Percentiles rank a stretch among this genome's conserved stretches.
These are phyloP conservation scores for Daedaleopsis nitida DNA, from an alignment of 768 basidiomycete genomes.

Conservation along the genomic window DNA sequence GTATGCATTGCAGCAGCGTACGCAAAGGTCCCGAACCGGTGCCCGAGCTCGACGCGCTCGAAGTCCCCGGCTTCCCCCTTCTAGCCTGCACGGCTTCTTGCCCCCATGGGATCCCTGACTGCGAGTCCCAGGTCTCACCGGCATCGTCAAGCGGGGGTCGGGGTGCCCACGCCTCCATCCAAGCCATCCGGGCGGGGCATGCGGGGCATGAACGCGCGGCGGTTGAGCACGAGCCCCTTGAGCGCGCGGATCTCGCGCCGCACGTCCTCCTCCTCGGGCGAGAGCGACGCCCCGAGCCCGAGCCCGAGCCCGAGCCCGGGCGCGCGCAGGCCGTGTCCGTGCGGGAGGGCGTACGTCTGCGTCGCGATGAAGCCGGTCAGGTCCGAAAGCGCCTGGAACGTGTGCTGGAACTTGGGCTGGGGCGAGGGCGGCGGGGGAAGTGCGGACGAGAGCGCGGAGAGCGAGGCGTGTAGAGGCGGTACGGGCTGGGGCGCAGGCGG, in stretches of 20 bases:
- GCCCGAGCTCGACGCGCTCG: too few relatives aligned
- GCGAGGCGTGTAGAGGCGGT: conserved; percentile 34
- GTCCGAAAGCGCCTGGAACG: conserved; percentile 65
- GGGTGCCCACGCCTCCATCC: background rate
- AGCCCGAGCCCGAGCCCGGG: conserved; percentile 15
- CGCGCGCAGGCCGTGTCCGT: conserved; percentile 32
- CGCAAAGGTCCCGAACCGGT: too few relatives aligned
- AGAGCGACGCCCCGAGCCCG: conserved; percentile 13
- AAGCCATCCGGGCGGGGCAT: conserved; percentile 2
- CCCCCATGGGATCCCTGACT: too few relatives aligned
- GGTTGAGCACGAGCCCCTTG: conserved; percentile 78
- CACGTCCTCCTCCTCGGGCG: conserved; percentile 63
- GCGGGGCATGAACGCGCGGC: conserved; percentile 40
- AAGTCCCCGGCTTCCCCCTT: too few relatives aligned
- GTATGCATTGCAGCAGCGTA: too few relatives aligned
- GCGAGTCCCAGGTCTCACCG: too few relatives aligned
- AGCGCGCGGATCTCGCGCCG: conserved; percentile 73
- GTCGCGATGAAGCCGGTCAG: conserved; percentile 81
- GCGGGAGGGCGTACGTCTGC: conserved; percentile 55
- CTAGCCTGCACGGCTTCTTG: too few relatives aligned
- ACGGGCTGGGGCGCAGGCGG: conserved; percentile 31
- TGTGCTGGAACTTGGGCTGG: conserved; percentile 49
- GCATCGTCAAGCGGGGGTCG: background rate
- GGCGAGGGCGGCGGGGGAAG: conserved; percentile 21
- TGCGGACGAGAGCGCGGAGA: conserved; percentile 18